Percentiles rank a stretch among this genome's conserved stretches.
Conservation (phyloP, 2,329 filamentous ascomycete species). For the Colletotrichum australisinense region DNA sequence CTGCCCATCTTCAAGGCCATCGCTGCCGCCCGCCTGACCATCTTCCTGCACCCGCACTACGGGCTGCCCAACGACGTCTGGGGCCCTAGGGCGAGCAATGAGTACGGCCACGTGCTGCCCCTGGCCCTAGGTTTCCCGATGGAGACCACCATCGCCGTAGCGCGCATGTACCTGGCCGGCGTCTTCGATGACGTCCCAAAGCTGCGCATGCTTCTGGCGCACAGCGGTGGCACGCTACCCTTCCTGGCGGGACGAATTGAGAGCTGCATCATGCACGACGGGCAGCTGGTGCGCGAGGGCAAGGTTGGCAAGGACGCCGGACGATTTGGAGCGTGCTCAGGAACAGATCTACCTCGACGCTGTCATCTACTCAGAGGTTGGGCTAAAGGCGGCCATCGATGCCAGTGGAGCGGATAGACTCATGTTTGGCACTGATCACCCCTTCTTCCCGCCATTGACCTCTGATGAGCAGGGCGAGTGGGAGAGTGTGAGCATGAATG, state of each 20-base stretch:
- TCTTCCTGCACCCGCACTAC: conserved; percentile 95
- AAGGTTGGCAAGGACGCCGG: conserved; percentile 61
- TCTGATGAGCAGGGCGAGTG: conserved; percentile 72
- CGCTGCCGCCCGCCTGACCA: conserved; percentile 70
- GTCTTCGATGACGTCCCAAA: conserved; percentile 82
- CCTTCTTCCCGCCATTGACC: conserved; percentile 83
- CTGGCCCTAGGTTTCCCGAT: conserved; percentile 89
- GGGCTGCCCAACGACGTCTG: conserved; percentile 85
- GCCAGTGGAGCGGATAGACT: conserved; percentile 74
- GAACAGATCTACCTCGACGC: conserved; percentile 90
- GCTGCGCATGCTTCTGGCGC: conserved; percentile 82
- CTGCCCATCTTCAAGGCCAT: conserved; percentile 79
- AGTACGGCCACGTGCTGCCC: conserved; percentile 89
- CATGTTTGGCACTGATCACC: conserved; percentile 86
- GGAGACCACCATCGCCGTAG: conserved; percentile 91
- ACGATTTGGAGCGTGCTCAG: conserved; percentile 66
- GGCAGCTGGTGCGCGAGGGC: conserved; percentile 75
- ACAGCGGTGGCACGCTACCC: conserved; percentile 88
- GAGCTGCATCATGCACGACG: conserved; percentile 87
- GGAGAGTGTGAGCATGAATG: conserved; percentile 72
- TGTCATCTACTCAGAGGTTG: conserved; percentile 83
- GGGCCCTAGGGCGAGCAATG: conserved; percentile 72
- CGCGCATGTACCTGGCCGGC: conserved; percentile 86
- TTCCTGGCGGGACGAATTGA: conserved; percentile 91
- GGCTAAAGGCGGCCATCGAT: conserved; percentile 76